These are phyloP conservation scores for Auricularia heimuer DNA, from an alignment of 768 basidiomycete species.

Conservation along the genomic window DNA sequence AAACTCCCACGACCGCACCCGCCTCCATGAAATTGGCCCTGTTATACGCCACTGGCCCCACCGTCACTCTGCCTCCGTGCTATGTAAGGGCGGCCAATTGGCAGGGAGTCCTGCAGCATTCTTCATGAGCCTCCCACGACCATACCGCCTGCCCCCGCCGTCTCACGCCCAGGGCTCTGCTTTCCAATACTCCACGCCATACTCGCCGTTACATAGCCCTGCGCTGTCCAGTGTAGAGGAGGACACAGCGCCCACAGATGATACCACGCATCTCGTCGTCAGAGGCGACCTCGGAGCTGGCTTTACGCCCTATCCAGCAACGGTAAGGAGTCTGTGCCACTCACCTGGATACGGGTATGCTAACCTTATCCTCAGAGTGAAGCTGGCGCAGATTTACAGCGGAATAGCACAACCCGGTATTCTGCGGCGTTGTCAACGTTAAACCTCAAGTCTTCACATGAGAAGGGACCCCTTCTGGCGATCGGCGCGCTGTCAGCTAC, in stretches of 20 bases:
- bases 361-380: not conserved
- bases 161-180: not conserved
- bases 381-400: not conserved
- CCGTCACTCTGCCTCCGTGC: too few species aligned
- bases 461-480: not conserved
- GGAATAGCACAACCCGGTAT: not conserved
- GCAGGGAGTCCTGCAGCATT: not conserved
- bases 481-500: not conserved
- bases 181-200: not conserved
- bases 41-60: too few species aligned
- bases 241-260: not conserved
- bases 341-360: not conserved
- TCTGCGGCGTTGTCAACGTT: not conserved
- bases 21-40: too few species aligned
- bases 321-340: not conserved
- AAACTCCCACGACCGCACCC: too few species aligned
- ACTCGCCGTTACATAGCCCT: not conserved
- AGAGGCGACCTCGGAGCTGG: not conserved
- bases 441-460: not conserved
- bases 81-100: too few species aligned
- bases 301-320: not conserved
- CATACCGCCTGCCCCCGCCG: not conserved
- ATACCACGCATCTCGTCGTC: not conserved
- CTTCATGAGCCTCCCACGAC: not conserved
- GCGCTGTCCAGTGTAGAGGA: not conserved